A percentile compares a stretch with the other conserved stretches of the same genome.
Conservation (phyloP, 257 asterid genomes). For the Knoxia roxburghii region DNA sequence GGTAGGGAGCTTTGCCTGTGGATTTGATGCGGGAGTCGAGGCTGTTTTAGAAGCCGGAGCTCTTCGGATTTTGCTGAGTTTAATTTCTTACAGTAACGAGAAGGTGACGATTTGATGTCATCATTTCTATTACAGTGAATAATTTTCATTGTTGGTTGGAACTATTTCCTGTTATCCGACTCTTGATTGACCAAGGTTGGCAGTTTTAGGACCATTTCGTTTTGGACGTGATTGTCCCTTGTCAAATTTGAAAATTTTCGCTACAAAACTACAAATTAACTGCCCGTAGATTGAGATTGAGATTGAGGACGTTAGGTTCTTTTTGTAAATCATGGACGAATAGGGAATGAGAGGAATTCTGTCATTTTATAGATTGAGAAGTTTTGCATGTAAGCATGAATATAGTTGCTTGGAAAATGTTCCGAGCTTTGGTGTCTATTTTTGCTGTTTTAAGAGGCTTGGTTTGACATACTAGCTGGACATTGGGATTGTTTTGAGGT, state of each 20-base stretch:
- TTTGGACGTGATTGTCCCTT: neutral
- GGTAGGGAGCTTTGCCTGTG: conserved; percentile 92
- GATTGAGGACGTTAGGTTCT: neutral
- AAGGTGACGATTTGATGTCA: conserved; percentile 37
- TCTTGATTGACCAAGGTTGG: neutral
- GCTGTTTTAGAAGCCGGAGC: conserved; percentile 93
- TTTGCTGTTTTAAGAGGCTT: neutral
- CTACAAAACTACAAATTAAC: too few species aligned
- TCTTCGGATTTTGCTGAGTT: conserved; percentile 47
- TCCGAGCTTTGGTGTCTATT: too few species aligned
- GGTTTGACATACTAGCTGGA: neutral
- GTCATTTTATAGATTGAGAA: neutral
- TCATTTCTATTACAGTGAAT: neutral
- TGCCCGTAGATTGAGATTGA: too few species aligned
- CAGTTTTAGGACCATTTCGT: neutral
- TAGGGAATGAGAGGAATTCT: neutral
- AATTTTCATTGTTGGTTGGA: neutral
- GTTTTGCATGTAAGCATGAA: neutral
- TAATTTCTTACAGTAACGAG: conserved; percentile 57
- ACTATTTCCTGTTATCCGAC: too few species aligned
- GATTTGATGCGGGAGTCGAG: conserved; percentile 70
- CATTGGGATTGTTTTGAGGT: neutral
- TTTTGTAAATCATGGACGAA: neutral
- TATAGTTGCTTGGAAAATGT: neutral
- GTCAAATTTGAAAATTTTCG: neutral